phyloP scores from a whole-genome alignment of 495 filamentous ascomycete genomes.

The Delitschia confertaspora region DNA sequence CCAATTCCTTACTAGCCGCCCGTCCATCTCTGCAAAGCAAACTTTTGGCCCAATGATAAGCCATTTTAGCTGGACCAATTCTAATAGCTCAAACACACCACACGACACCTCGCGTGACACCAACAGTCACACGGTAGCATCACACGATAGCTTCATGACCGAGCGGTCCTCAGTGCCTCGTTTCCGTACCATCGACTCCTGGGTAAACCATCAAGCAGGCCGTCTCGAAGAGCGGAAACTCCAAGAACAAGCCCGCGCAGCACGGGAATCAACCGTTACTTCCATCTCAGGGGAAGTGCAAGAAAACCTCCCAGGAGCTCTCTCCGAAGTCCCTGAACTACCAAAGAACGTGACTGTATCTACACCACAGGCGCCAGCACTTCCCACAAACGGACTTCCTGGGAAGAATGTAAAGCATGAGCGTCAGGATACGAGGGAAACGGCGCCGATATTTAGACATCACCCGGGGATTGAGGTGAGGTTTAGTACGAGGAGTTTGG shows the following conservation, averaged over 20 bases:
- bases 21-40: constrained; percentile 3
- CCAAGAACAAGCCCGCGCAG: constrained; percentile 15
- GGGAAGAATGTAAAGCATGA: constrained; percentile 23
- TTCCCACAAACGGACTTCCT: constrained; percentile 5
- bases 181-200: constrained; percentile 50
- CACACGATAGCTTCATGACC: constrained; percentile 27
- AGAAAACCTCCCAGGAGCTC: neutral
- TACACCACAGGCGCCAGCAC: constrained; percentile 2
- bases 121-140: neutral
- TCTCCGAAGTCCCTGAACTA: constrained; percentile 18
- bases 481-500: constrained; percentile 23
- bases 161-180: constrained; percentile 34
- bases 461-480: constrained; percentile 30
- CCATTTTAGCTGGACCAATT: constrained; percentile 30
- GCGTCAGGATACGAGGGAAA: constrained; percentile 24
- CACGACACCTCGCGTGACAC: constrained; percentile 14
- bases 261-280: constrained; percentile 1
- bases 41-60: constrained; percentile 7
- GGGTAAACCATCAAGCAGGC: constrained; percentile 51
- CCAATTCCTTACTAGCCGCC: constrained; percentile 23
- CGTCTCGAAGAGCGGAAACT: constrained; percentile 27
- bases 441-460: constrained; percentile 30
- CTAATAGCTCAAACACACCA: constrained; percentile 25
- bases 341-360: constrained; percentile 11
- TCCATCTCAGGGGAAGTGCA: neutral